Conservation (phyloP, 228 moss, liverwort and hornwort genomes). For the Sphagnum magellanicum region DNA sequence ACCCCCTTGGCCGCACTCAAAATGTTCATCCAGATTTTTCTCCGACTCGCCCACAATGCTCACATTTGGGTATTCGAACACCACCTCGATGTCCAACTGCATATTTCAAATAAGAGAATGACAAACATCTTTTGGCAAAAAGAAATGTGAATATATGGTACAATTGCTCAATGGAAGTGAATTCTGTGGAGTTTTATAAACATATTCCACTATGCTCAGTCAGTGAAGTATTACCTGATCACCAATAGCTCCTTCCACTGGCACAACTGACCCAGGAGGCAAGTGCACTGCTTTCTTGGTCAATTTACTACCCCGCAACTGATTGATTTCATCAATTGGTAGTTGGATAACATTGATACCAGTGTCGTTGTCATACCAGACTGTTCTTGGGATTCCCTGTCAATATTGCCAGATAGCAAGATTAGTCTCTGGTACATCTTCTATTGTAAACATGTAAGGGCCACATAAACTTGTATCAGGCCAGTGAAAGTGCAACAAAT, state of each 20-base stretch:
- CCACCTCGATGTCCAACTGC: constrained; percentile 75
- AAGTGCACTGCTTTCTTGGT: constrained; percentile 11
- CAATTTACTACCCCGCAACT: constrained; percentile 23
- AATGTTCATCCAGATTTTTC: constrained; percentile 13
- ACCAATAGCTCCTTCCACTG: constrained; percentile 22
- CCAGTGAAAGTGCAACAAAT: too few species aligned
- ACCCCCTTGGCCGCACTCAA: constrained; percentile 76
- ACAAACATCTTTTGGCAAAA: background rate
- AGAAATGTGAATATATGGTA: background rate
- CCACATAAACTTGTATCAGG: too few species aligned
- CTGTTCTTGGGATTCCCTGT: constrained; percentile 41
- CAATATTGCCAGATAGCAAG: background rate
- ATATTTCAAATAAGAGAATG: background rate
- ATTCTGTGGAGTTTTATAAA: background rate
- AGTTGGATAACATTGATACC: constrained; percentile 25
- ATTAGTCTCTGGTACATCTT: too few species aligned
- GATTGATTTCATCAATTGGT: constrained; percentile 43
- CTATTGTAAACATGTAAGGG: too few species aligned
- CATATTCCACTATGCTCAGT: background rate
- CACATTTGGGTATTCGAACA: constrained; percentile 53
- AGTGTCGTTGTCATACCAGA: constrained; percentile 22
- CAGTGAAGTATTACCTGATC: constrained; percentile 22
- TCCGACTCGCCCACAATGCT: constrained; percentile 3
- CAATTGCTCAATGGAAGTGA: background rate
- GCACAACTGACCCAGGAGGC: constrained; percentile 22